Evolutionary conservation across 106 monocot genomes (phyloP).

Genomic region (Platanthera zijinensis): DNA sequence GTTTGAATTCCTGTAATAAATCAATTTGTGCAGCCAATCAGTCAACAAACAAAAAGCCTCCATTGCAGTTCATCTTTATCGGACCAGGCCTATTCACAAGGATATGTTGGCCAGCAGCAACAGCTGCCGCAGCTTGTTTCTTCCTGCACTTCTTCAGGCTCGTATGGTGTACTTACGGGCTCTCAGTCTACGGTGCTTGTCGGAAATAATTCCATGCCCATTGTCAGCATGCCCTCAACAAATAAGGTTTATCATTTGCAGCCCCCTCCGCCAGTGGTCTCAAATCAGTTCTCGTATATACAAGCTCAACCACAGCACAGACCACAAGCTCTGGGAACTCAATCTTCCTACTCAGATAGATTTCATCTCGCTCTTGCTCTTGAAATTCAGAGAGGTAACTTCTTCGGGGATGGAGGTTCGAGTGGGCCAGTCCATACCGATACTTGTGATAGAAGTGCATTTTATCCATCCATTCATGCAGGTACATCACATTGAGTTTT

Average conservation of each 20-base stretch:
- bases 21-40: constrained; percentile 15
- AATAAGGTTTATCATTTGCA: constrained; percentile 55
- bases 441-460: constrained; percentile 26
- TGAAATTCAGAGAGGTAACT: constrained; percentile 25
- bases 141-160: constrained; percentile 31
- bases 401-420: constrained; percentile 27
- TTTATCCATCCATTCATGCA: constrained; percentile 34
- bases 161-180: constrained; percentile 17
- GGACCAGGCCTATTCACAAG: constrained; percentile 26
- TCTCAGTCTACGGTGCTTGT: constrained; percentile 23
- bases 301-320: constrained; percentile 44
- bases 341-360: constrained; percentile 29
- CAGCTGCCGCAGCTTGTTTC: constrained; percentile 29
- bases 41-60: constrained; percentile 19
- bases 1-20: constrained; percentile 7
- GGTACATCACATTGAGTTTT: constrained; percentile 17
- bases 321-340: constrained; percentile 28
- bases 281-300: constrained; percentile 78
- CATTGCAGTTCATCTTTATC: constrained; percentile 15
- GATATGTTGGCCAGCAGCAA: constrained; percentile 32
- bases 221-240: constrained; percentile 10
- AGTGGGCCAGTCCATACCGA: constrained; percentile 35
- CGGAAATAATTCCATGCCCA: constrained; percentile 23
- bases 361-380: constrained; percentile 25
- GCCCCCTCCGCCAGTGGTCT: constrained; percentile 47